Conservation (phyloP, 352 stramenopile genomes). For the Phytophthora cryptogea region DNA sequence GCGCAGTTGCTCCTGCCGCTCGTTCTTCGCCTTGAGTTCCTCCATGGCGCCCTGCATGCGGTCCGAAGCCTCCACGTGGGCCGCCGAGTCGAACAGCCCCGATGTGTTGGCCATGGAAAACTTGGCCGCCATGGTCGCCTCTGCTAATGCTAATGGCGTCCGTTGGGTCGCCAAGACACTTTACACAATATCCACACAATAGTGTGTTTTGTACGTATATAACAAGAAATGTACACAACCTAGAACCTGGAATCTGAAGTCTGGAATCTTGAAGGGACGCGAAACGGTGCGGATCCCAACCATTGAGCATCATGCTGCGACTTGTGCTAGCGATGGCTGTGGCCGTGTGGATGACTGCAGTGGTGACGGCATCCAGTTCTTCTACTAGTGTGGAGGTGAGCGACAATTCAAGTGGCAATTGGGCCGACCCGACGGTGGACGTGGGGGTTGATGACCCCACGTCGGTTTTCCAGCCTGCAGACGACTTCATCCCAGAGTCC, state of each 20-base stretch:
- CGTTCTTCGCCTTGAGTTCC: conserved; percentile 69
- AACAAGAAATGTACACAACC: too few species aligned
- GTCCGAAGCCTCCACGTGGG: conserved; percentile 72
- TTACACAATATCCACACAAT: conserved; percentile 1
- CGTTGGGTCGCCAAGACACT: conserved; percentile 6
- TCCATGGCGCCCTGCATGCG: conserved; percentile 78
- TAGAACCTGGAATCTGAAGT: not conserved
- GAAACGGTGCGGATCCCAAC: conserved; percentile 1
- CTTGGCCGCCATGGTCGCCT: conserved; percentile 62
- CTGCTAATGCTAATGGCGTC: conserved; percentile 1
- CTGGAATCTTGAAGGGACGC: conserved; percentile 3
- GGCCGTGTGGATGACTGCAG: not conserved
- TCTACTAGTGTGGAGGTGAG: not conserved
- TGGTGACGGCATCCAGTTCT: conserved; percentile 5
- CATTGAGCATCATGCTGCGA: conserved; percentile 5
- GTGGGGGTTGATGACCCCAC: conserved; percentile 8
- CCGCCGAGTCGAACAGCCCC: conserved; percentile 69
- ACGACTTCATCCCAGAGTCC: conserved; percentile 14
- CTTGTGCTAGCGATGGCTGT: conserved; percentile 14
- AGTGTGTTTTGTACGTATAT: conserved; percentile 1
- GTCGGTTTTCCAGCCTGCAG: conserved; percentile 20
- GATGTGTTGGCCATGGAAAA: conserved; percentile 82
- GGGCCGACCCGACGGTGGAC: not conserved
- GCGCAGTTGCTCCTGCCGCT: conserved; percentile 40
- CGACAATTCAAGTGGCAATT: not conserved